Evolutionary conservation across 352 stramenopile genomes (phyloP).

Genomic region (Peronospora destructor): DNA sequence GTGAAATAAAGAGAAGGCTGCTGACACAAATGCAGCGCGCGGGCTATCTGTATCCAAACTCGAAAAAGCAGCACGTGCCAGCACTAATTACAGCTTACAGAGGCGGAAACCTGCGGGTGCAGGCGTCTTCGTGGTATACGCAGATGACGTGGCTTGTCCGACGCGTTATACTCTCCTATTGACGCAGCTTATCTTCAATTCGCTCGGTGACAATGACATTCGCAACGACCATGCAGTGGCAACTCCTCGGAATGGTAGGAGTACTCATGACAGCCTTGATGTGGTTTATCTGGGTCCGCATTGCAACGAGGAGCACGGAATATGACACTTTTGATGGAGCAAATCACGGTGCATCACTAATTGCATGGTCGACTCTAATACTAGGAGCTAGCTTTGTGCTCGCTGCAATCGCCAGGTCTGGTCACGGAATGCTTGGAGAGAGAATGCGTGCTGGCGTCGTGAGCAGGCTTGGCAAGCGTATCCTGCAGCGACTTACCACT

Average conservation of each 20-base stretch:
- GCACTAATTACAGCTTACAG: slow-evolving; percentile 14
- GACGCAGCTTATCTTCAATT: slow-evolving; percentile 13
- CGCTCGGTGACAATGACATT: slow-evolving; percentile 1
- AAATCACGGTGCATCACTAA: slow-evolving; percentile 20
- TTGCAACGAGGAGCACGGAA: slow-evolving; percentile 15
- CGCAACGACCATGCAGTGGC: slow-evolving; percentile 5
- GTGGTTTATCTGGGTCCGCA: slow-evolving; percentile 20
- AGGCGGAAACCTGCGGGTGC: slow-evolving; percentile 5
- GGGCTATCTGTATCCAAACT: slow-evolving; percentile 16
- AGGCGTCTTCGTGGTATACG: slow-evolving; percentile 14
- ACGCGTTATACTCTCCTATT: slow-evolving; percentile 25
- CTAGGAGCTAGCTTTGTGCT: slow-evolving; percentile 12
- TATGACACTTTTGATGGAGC: slow-evolving; percentile 27
- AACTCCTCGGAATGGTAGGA: slow-evolving; percentile 4
- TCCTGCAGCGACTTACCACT: slow-evolving; percentile 15
- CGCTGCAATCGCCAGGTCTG: slow-evolving; percentile 5
- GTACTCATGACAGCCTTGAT: slow-evolving; percentile 12
- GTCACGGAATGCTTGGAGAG: slow-evolving; percentile 12
- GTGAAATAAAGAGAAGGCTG: slow-evolving; percentile 15
- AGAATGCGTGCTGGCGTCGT: slow-evolving; percentile 20
- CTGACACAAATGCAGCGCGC: slow-evolving; percentile 20
- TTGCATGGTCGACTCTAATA: slow-evolving; percentile 24
- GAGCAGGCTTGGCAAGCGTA: slow-evolving; percentile 25
- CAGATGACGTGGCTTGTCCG: slow-evolving; percentile 18
- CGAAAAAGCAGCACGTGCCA: slow-evolving; percentile 7